These are phyloP conservation scores for Phylloporus sp. DNA, from an alignment of 768 basidiomycete species.

Conservation along the genomic window DNA sequence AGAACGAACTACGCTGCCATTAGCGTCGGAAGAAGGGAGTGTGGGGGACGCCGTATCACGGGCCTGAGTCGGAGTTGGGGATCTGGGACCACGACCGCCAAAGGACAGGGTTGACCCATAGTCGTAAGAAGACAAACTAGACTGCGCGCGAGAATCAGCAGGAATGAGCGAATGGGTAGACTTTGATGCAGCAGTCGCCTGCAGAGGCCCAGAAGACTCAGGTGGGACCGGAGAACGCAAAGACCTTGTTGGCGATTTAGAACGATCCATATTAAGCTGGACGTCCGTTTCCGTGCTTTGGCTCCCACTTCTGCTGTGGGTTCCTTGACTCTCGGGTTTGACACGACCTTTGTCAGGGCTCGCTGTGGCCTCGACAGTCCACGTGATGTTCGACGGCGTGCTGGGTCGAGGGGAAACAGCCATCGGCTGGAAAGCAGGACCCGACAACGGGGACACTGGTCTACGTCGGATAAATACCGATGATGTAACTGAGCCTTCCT, in stretches of 20 bases:
- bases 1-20: conserved; percentile 44
- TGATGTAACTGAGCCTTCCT: conserved; percentile 47
- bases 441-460: conserved; percentile 70
- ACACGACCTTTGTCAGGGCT: conserved; percentile 31
- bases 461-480: conserved; percentile 55
- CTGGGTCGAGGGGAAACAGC: conserved; percentile 45
- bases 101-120: conserved; percentile 43
- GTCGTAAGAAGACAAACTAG: conserved; percentile 49
- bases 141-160: conserved; percentile 40
- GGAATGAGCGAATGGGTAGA: conserved; percentile 31
- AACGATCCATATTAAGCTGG: conserved; percentile 29
- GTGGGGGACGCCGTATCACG: conserved; percentile 51
- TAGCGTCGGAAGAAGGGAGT: conserved; percentile 33
- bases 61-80: conserved; percentile 67
- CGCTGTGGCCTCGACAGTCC: conserved; percentile 44
- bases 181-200: conserved; percentile 13
- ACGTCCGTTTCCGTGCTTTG: conserved; percentile 40
- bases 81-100: conserved; percentile 44
- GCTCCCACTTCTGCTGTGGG: conserved; percentile 58
- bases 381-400: conserved; percentile 77
- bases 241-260: conserved; percentile 45
- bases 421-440: conserved; percentile 57
- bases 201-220: conserved; percentile 54
- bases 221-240: conserved; percentile 54
- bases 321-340: conserved; percentile 27